phyloP scores from a whole-genome alignment of 305 asterid species.

The Fraxinus sp. region DNA sequence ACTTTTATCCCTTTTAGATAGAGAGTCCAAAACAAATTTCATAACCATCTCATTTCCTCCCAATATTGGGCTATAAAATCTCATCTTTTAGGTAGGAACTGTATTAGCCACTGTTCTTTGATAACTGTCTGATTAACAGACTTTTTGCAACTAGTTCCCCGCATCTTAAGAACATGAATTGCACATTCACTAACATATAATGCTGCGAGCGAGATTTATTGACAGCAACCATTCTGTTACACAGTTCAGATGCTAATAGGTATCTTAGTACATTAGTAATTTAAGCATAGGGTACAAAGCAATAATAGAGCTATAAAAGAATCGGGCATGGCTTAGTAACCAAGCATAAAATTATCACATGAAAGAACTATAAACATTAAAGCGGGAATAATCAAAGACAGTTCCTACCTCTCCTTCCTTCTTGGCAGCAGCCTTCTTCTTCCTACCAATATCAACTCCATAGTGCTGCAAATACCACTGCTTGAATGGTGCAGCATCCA shows the following conservation, averaged over 20 bases:
- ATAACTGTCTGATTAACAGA: background rate
- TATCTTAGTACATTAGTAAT: background rate
- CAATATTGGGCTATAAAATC: background rate
- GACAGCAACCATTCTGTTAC: background rate
- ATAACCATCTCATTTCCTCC: background rate
- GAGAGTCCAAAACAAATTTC: background rate
- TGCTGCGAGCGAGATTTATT: background rate
- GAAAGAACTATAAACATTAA: background rate
- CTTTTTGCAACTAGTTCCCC: background rate
- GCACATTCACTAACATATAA: background rate
- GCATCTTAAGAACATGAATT: background rate
- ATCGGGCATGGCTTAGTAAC: background rate
- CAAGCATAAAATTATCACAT: background rate
- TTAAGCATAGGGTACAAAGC: background rate
- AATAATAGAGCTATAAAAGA: background rate
- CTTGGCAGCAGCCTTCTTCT: slow-evolving; percentile 8
- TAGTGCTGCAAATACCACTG: slow-evolving; percentile 18
- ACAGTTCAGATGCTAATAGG: background rate
- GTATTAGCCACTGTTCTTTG: background rate
- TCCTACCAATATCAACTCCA: slow-evolving; percentile 13
- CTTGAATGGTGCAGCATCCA: slow-evolving; percentile 12
- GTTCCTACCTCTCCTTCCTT: slow-evolving; percentile 4
- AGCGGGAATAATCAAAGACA: background rate
- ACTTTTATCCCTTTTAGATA: background rate
- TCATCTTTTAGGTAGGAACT: too few species aligned